A percentile compares a stretch with the other conserved stretches of the same genome.
Evolutionary conservation across 1,139 yeast species (phyloP).

Genomic region (Hyphopichia wangnamkhiaoensis): DNA sequence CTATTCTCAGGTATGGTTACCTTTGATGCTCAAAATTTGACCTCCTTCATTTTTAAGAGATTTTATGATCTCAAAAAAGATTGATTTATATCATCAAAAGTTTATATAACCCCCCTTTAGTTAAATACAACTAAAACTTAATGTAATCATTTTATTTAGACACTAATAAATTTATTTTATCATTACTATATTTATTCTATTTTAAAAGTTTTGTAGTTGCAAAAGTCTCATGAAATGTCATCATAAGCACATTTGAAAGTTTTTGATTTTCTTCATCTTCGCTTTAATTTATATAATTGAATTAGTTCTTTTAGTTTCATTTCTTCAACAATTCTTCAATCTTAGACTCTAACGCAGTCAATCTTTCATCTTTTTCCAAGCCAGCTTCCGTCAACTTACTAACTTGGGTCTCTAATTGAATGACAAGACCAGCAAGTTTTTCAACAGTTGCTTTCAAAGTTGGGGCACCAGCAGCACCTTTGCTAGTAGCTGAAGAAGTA

Average conservation of each 20-base stretch:
- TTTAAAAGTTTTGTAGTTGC: background rate
- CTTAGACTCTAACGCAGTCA: conserved; percentile 45
- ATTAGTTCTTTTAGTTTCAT: background rate
- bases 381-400: conserved; percentile 52
- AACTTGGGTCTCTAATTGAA: conserved; percentile 56
- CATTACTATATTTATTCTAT: no score
- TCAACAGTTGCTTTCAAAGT: conserved; percentile 73
- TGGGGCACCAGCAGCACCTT: conserved; percentile 45
- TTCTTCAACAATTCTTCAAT: conserved; percentile 36
- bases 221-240: no score
- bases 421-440: conserved; percentile 57
- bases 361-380: conserved; percentile 61
- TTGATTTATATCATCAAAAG: no score
- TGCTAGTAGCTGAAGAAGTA: conserved; percentile 16
- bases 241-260: no score
- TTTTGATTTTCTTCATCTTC: background rate
- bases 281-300: no score
- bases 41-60: conserved; percentile 68
- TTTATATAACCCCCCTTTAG: no score
- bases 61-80: conserved; percentile 56
- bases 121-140: no score
- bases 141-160: background rate
- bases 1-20: conserved; percentile 67
- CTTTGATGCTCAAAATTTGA: conserved; percentile 65
- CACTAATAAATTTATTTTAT: background rate